Base-by-base conservation (phyloP, 176 grass and related monocot genomes). In the Elymus sibiricus region DNA sequence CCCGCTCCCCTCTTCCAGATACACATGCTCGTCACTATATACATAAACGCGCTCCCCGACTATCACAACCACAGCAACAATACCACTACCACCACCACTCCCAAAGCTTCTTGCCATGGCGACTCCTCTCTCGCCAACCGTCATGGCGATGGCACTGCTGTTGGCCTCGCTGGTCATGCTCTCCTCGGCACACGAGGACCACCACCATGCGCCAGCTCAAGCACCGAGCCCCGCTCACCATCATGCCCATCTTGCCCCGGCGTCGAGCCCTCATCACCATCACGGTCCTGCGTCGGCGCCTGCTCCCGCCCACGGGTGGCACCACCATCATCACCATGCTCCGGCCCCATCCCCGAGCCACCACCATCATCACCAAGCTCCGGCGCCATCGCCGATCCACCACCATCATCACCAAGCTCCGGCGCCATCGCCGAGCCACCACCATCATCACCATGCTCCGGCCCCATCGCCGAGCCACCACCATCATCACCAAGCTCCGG, bases 41-140 rank as follows among this genome's bases (percentile, higher is more conserved):
- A n/a, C n/a, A 86, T 82, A 90, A n/a, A 72, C 10, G 37, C 9
- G n/a, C 12, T 66, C 46, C 11, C 7, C 53, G n/a, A n/a, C n/a
- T n/a, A n/a, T n/a, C n/a, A 44, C 11, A 44, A 31, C 27, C 4
- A 38, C 68, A 14, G 43, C 64, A 49, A 1, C 12, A 73, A 44
- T 44, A 44, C 42, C 42, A 38, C 68, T 19, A 44, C 37, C 37
- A 44, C 39, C 31, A 74, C 13, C 5, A 34, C 17, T 40, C 38
- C 78, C 49, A 14, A 10, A 83, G 40, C 42, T 25, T 64, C 2
- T 77, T 35, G 25, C 53, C 79, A 86, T 90, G 88, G 73, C 55
- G 53, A 77, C 55, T 17, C 14, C 19, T 13, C 63, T 86, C 56
- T 16, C 49, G 42, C 9, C 64, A n/a, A 72, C 82, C 64, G 39